Conservation (phyloP, 768 basidiomycete genomes). For the Royoungia palumana region DNA sequence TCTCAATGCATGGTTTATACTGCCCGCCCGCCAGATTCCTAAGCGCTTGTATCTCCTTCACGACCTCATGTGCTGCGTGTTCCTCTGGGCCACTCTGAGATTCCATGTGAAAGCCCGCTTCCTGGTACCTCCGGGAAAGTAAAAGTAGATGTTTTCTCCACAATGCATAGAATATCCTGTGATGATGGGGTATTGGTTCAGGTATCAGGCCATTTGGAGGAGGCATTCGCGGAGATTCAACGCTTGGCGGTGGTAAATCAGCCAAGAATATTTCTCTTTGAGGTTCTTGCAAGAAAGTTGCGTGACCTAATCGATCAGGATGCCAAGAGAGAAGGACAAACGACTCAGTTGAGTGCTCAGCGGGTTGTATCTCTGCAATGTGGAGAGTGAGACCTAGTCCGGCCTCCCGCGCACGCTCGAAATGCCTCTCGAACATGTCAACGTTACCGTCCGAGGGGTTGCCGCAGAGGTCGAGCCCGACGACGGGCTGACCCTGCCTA, state of each 20-base stretch:
- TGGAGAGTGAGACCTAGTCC: constrained; percentile 77
- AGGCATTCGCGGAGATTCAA: constrained; percentile 17
- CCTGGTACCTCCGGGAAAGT: constrained; percentile 18
- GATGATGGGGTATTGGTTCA: constrained; percentile 22
- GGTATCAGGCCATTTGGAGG: constrained; percentile 16
- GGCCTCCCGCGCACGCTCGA: constrained; percentile 51
- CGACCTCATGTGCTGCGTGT: constrained; percentile 20
- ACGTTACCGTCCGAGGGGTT: constrained; percentile 64
- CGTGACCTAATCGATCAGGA: constrained; percentile 75
- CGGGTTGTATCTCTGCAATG: constrained; percentile 74
- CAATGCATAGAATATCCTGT: constrained; percentile 20
- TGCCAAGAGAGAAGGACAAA: constrained; percentile 54
- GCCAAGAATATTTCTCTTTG: constrained; percentile 48
- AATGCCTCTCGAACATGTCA: constrained; percentile 45
- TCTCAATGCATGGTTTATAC: constrained; percentile 65
- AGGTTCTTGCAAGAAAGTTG: constrained; percentile 70
- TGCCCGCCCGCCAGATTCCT: constrained; percentile 11
- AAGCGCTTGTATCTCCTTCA: constrained; percentile 20
- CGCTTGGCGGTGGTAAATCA: constrained; percentile 19
- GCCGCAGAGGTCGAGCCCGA: constrained; percentile 81
- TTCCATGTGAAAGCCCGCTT: constrained; percentile 10
- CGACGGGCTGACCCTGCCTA: constrained; percentile 55
- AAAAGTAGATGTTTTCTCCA: constrained; percentile 23
- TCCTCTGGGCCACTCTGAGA: constrained; percentile 12
- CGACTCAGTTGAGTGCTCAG: constrained; percentile 57